Conservation (phyloP, 371 early-diverging fungal species). For the Nosema granulosis region DNA sequence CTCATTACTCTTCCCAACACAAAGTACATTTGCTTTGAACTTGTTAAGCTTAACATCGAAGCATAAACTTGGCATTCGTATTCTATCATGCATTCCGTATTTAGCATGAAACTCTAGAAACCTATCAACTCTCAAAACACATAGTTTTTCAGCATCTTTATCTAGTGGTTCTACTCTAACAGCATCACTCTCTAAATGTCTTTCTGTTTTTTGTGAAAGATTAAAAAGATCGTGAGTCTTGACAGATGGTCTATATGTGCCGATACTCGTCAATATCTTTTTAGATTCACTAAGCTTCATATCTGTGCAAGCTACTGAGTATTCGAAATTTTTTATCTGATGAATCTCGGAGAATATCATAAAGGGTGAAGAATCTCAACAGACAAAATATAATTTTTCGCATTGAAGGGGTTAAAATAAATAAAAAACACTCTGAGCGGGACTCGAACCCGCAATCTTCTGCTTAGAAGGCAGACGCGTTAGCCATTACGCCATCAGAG, state of each 20-base stretch:
- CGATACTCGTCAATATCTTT: constrained; percentile 75
- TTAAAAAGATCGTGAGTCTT: constrained; percentile 83
- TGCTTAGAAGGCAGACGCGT: constrained; percentile 38
- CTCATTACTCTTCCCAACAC: constrained; percentile 75
- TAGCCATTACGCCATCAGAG: constrained; percentile 35
- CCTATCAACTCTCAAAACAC: constrained; percentile 81
- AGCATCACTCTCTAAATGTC: constrained; percentile 87
- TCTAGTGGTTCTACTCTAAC: constrained; percentile 71
- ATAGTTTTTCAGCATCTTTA: constrained; percentile 92
- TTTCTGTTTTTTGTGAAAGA: constrained; percentile 88
- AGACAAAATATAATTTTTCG: too few species aligned
- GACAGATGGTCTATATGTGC: constrained; percentile 94
- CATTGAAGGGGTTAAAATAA: not conserved
- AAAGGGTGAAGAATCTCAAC: too few species aligned
- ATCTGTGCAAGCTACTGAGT: constrained; percentile 83
- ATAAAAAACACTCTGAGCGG: constrained; percentile 25
- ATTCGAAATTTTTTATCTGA: constrained; percentile 89
- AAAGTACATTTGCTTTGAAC: constrained; percentile 79
- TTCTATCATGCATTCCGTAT: constrained; percentile 83
- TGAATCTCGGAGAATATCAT: constrained; percentile 68
- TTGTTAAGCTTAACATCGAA: constrained; percentile 71
- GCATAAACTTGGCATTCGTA: constrained; percentile 77
- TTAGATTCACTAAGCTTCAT: constrained; percentile 79
- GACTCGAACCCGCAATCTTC: constrained; percentile 38
- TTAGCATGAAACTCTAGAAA: constrained; percentile 91